These are phyloP conservation scores for Epichloe amarillans DNA, from an alignment of 2,329 filamentous ascomycete genomes.

Conservation along the genomic window DNA sequence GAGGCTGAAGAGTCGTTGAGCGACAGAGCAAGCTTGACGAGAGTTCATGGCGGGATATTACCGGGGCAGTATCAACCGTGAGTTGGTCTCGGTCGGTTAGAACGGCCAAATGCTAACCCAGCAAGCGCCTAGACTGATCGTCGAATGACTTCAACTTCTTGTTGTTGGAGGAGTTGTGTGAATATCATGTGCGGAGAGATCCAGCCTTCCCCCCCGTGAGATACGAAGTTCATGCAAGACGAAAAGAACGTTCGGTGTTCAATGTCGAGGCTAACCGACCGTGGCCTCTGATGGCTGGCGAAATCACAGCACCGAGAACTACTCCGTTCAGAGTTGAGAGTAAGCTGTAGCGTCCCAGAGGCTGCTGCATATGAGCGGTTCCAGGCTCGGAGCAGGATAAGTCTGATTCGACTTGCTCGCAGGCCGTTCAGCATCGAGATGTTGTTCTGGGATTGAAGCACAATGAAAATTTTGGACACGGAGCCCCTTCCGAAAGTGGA, in stretches of 20 bases:
- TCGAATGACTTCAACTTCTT: not conserved
- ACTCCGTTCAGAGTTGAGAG: not conserved
- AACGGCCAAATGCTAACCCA: not conserved
- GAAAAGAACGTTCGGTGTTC: not conserved
- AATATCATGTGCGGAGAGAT: not conserved
- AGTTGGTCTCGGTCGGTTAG: not conserved
- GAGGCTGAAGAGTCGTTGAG: constrained; percentile 5
- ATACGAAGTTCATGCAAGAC: not conserved
- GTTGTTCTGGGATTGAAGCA: not conserved
- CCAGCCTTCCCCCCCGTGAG: not conserved
- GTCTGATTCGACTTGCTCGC: not conserved
- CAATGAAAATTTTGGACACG: not conserved
- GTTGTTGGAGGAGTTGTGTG: not conserved
- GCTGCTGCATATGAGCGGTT: not conserved
- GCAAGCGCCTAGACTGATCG: not conserved
- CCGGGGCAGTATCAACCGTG: not conserved
- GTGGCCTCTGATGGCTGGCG: not conserved
- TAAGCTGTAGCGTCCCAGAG: not conserved
- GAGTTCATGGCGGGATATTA: constrained; percentile 7
- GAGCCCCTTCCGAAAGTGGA: not conserved
- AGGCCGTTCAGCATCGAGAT: not conserved
- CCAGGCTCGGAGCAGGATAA: not conserved
- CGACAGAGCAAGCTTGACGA: constrained; percentile 5
- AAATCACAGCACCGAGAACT: not conserved
- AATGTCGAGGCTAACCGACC: not conserved